Percentiles rank a stretch among this genome's conserved stretches.
These are phyloP conservation scores for Plasmodium knowlesi DNA, from an alignment of 169 alveolate genomes.

Conservation along the genomic window DNA sequence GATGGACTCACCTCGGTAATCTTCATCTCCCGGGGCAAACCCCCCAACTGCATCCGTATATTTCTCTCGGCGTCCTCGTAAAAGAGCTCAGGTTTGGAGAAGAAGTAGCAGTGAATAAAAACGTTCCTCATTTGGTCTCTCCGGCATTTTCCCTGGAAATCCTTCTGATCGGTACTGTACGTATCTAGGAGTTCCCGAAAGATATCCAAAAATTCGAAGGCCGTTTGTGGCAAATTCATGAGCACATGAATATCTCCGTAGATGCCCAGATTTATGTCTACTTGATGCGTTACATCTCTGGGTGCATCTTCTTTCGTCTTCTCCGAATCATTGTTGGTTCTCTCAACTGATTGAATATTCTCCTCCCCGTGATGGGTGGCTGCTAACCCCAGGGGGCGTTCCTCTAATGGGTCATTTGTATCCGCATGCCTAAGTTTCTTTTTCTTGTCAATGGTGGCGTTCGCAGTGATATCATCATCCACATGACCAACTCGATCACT, in stretches of 20 bases:
- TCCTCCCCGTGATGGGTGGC: neutral
- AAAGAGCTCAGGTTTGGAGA: slow-evolving; percentile 58
- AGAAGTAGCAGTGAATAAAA: slow-evolving; percentile 50
- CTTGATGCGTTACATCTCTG: slow-evolving; percentile 24
- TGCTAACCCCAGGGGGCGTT: neutral
- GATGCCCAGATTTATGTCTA: slow-evolving; percentile 74
- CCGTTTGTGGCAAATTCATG: slow-evolving; percentile 92
- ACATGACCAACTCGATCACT: too few species aligned
- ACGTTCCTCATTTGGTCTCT: slow-evolving; percentile 35
- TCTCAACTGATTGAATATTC: neutral
- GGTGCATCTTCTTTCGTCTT: neutral
- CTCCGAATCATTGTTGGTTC: neutral
- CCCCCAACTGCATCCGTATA: slow-evolving; percentile 24
- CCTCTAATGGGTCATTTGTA: neutral
- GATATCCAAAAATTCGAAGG: slow-evolving; percentile 90
- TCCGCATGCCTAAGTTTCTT: neutral
- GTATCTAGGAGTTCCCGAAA: slow-evolving; percentile 1
- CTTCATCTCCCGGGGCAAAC: slow-evolving; percentile 42
- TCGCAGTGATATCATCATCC: neutral
- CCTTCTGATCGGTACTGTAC: neutral
- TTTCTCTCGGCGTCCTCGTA: slow-evolving; percentile 59
- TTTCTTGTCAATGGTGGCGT: neutral
- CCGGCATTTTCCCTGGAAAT: neutral
- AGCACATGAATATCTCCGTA: slow-evolving; percentile 86
- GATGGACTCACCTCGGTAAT: slow-evolving; percentile 27